phyloP scores from a whole-genome alignment of 2,329 filamentous ascomycete species.

The Apiospora koreana region DNA sequence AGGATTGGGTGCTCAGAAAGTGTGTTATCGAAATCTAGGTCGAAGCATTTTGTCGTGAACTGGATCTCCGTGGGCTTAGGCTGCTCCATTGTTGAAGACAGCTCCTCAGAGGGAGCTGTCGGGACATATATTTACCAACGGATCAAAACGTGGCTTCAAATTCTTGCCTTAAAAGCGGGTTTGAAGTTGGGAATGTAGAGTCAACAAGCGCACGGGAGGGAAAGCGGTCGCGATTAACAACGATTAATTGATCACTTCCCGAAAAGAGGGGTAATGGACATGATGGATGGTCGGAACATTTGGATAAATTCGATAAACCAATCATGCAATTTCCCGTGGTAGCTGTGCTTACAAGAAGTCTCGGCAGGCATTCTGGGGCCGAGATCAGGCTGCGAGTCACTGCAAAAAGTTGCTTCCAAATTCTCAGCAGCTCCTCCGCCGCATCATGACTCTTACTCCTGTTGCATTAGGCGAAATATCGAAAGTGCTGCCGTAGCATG shows the following conservation, averaged over 20 bases:
- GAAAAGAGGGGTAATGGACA: background rate
- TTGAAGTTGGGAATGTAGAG: background rate
- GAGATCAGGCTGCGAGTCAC: background rate
- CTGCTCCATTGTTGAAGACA: background rate
- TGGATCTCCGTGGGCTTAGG: background rate
- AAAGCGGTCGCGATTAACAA: no score
- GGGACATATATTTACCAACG: background rate
- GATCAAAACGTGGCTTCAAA: background rate
- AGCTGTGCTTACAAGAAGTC: background rate
- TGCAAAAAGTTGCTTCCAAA: background rate
- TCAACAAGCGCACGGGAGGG: background rate
- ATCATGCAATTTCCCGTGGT: background rate
- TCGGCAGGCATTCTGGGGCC: background rate
- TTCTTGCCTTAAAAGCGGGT: no score
- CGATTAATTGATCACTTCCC: background rate
- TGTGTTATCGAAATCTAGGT: background rate
- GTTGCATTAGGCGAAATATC: no score
- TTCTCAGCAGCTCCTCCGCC: no score
- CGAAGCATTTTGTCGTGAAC: background rate
- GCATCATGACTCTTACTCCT: no score
- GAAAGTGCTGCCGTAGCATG: no score
- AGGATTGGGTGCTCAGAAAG: background rate
- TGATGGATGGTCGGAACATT: background rate
- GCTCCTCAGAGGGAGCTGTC: background rate
- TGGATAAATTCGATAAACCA: background rate